Conservation (phyloP, 768 basidiomycete genomes). For the Epithele typhae region DNA sequence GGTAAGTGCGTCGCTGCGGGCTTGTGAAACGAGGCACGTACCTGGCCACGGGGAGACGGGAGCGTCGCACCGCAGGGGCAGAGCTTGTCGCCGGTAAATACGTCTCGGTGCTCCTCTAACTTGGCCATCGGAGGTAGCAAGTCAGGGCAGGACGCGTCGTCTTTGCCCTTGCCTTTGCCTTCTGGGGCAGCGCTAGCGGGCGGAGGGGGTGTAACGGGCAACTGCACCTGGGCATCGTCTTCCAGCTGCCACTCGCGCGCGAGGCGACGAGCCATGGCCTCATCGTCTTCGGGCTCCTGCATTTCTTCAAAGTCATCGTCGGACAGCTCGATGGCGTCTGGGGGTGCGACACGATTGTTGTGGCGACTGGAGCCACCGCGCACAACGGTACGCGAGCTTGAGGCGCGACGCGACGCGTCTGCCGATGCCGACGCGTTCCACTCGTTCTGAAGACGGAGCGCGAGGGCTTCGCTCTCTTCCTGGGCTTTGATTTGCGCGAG, state of each 20-base stretch:
- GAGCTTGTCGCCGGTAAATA: slow-evolving; percentile 33
- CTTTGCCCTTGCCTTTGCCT: slow-evolving; percentile 10
- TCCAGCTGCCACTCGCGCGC: slow-evolving; percentile 35
- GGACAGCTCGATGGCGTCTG: slow-evolving; percentile 3
- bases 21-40: slow-evolving; percentile 20
- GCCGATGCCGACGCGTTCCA: slow-evolving; percentile 19
- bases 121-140: slow-evolving; percentile 25
- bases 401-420: too few relatives aligned
- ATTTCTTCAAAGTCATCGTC: slow-evolving; percentile 1
- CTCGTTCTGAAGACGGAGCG: slow-evolving; percentile 31
- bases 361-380: slow-evolving; percentile 1
- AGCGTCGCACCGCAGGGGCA: slow-evolving; percentile 37
- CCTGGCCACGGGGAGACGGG: slow-evolving; percentile 38
- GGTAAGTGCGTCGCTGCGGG: too few relatives aligned
- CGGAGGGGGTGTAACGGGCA: slow-evolving; percentile 8
- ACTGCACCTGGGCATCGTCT: slow-evolving; percentile 8
- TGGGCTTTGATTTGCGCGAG: slow-evolving; percentile 39
- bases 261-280: slow-evolving; percentile 34
- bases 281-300: slow-evolving; percentile 31
- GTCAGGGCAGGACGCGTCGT: neutral
- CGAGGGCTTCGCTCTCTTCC: slow-evolving; percentile 40
- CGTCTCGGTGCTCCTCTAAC: slow-evolving; percentile 28
- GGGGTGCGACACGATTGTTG: neutral
- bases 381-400: slow-evolving; percentile 3
- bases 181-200: too few relatives aligned